A percentile compares a stretch with the other conserved stretches of the same genome.
These are phyloP conservation scores for Schoenoplectus triqueter DNA, from an alignment of 202 grass and related monocot genomes.

Conservation along the genomic window DNA sequence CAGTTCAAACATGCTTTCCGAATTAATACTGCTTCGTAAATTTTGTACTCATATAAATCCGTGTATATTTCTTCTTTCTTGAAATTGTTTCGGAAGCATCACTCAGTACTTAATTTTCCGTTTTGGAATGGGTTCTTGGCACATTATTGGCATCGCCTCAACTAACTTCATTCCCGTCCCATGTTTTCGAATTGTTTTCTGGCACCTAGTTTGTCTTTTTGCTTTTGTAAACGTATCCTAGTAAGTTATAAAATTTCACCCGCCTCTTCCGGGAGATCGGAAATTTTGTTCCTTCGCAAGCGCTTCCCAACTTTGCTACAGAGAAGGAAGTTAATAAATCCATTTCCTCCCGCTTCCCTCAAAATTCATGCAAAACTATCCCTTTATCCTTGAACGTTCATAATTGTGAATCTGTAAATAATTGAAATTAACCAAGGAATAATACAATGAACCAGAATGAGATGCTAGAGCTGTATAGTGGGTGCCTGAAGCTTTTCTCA, in stretches of 20 bases:
- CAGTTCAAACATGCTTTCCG: background rate
- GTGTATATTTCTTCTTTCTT: background rate
- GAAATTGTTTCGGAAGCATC: background rate
- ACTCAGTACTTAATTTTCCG: background rate
- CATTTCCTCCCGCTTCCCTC: background rate
- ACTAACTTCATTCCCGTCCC: background rate
- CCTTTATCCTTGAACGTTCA: background rate
- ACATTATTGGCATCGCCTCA: background rate
- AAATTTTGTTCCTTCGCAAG: background rate
- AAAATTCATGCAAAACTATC: background rate
- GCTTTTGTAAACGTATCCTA: background rate
- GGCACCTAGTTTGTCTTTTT: background rate
- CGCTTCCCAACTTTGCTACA: background rate
- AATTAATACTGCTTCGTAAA: background rate
- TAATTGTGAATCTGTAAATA: background rate
- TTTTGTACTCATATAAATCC: background rate
- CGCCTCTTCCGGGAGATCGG: background rate
- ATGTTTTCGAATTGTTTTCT: background rate
- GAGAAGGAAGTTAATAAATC: background rate
- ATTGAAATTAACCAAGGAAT: background rate
- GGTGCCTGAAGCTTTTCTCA: constrained; percentile 83
- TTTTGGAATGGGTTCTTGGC: background rate
- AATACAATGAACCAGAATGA: constrained; percentile 51
- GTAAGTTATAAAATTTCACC: background rate
- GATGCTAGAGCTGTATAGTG: constrained; percentile 69